A percentile compares a stretch with the other conserved stretches of the same genome.
Conservation (phyloP, 1,284 basidiomycete species). For the Leccinum fallax region DNA sequence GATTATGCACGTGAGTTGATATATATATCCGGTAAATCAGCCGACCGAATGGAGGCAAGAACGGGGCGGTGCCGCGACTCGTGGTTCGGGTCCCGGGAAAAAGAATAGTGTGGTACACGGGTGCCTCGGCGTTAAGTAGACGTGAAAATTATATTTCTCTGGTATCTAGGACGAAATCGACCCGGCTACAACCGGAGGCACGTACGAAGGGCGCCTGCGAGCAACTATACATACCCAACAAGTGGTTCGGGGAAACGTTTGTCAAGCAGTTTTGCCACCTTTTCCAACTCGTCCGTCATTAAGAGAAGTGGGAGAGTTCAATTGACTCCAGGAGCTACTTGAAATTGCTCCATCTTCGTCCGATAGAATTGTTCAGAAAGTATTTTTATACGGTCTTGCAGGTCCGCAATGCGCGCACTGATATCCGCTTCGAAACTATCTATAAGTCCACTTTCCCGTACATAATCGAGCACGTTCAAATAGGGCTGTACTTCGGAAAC, state of each 20-base stretch:
- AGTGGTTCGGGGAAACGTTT: slow-evolving; percentile 85
- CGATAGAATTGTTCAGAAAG: slow-evolving; percentile 74
- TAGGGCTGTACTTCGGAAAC: slow-evolving; percentile 65
- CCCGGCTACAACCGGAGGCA: slow-evolving; percentile 46
- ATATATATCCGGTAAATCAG: slow-evolving; percentile 41
- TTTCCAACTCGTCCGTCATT: slow-evolving; percentile 90
- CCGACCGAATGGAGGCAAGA: slow-evolving; percentile 10
- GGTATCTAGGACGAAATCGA: slow-evolving; percentile 47
- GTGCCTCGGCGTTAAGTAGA: too few relatives aligned
- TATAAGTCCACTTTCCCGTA: slow-evolving; percentile 70
- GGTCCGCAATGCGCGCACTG: slow-evolving; percentile 62
- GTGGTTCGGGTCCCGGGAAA: slow-evolving; percentile 20
- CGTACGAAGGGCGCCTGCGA: neutral
- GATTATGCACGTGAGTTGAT: slow-evolving; percentile 16
- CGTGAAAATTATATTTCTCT: too few relatives aligned
- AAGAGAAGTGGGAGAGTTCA: slow-evolving; percentile 77
- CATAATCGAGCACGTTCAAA: slow-evolving; percentile 68
- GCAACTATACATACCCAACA: slow-evolving; percentile 59
- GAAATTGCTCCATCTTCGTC: slow-evolving; percentile 68
- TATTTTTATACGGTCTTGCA: slow-evolving; percentile 59
- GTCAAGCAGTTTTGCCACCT: slow-evolving; percentile 78
- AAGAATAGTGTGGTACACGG: slow-evolving; percentile 10
- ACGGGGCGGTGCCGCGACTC: slow-evolving; percentile 28
- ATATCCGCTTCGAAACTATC: slow-evolving; percentile 70
- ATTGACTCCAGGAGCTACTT: slow-evolving; percentile 71